phyloP scores from a whole-genome alignment of 257 asterid species.

The Solanum peruvianum region DNA sequence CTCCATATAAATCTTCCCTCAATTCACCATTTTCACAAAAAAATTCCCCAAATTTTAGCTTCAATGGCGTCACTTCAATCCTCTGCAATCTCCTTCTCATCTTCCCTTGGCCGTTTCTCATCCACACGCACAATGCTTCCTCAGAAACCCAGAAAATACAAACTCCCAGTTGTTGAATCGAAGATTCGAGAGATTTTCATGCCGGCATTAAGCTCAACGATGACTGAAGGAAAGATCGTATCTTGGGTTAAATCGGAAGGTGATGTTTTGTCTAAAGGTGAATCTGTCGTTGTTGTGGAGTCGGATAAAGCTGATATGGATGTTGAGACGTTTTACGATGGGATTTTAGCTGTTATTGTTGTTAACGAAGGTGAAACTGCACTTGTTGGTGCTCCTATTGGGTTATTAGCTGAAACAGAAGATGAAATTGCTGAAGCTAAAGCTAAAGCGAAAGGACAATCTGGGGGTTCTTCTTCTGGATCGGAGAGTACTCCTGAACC shows the following conservation, averaged over 20 bases:
- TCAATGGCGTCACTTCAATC: constrained; percentile 35
- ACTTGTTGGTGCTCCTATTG: constrained; percentile 62
- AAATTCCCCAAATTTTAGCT: neutral
- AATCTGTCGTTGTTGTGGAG: constrained; percentile 74
- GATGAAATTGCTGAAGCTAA: constrained; percentile 52
- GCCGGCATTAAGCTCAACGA: constrained; percentile 93
- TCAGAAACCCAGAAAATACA: neutral
- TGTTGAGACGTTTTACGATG: constrained; percentile 69
- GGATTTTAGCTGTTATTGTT: constrained; percentile 63
- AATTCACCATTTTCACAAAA: neutral
- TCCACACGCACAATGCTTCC: neutral
- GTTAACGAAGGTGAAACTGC: constrained; percentile 68
- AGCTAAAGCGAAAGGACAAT: constrained; percentile 38
- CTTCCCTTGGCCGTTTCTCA: constrained; percentile 27
- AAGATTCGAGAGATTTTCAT: constrained; percentile 91
- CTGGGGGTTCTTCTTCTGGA: constrained; percentile 1
- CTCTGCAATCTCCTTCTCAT: constrained; percentile 41
- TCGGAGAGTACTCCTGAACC: constrained; percentile 9
- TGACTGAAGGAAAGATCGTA: constrained; percentile 91
- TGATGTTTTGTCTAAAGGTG: constrained; percentile 65
- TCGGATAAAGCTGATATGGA: constrained; percentile 89
- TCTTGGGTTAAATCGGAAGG: constrained; percentile 84
- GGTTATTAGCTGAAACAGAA: constrained; percentile 56
- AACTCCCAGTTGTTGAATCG: constrained; percentile 24
- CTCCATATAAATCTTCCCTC: neutral